These are phyloP conservation scores for Pythium sp. DNA, from an alignment of 352 stramenopile genomes.

Conservation along the genomic window DNA sequence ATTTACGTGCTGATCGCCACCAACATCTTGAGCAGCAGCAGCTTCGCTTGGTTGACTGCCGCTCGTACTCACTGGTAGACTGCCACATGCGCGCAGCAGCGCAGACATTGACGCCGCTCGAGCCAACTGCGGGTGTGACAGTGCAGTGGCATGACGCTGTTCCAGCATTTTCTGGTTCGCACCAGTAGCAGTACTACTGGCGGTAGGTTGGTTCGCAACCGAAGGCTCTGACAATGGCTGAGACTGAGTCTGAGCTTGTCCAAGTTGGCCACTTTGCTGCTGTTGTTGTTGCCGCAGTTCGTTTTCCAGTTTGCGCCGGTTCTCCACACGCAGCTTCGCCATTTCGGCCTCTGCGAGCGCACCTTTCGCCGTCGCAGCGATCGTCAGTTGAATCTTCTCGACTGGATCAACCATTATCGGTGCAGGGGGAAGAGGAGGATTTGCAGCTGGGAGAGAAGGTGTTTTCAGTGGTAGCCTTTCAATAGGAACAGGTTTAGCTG, in stretches of 20 bases:
- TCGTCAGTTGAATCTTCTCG: conserved; percentile 28
- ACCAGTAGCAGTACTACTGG: neutral
- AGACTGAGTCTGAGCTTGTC: neutral
- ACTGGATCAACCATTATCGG: neutral
- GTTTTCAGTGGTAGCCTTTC: neutral
- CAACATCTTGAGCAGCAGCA: neutral
- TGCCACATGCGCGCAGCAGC: neutral
- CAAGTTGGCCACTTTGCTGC: neutral
- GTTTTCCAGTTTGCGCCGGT: conserved; percentile 49
- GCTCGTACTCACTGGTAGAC: too few relatives aligned
- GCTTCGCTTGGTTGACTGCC: neutral
- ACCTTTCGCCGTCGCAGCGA: conserved; percentile 50
- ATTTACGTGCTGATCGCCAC: neutral
- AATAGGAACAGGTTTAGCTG: neutral
- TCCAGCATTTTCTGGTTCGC: neutral
- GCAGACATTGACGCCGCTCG: conserved; percentile 8
- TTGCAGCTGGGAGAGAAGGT: neutral
- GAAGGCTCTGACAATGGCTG: neutral
- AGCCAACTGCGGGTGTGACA: conserved; percentile 1
- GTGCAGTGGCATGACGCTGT: neutral
- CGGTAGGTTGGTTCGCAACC: neutral
- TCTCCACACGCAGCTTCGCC: conserved; percentile 64
- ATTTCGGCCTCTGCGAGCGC: conserved; percentile 68
- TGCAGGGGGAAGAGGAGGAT: neutral
- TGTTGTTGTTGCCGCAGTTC: conserved; percentile 40